Conservation (phyloP, 2,329 filamentous ascomycete species). For the Celoporthe dispersa region DNA sequence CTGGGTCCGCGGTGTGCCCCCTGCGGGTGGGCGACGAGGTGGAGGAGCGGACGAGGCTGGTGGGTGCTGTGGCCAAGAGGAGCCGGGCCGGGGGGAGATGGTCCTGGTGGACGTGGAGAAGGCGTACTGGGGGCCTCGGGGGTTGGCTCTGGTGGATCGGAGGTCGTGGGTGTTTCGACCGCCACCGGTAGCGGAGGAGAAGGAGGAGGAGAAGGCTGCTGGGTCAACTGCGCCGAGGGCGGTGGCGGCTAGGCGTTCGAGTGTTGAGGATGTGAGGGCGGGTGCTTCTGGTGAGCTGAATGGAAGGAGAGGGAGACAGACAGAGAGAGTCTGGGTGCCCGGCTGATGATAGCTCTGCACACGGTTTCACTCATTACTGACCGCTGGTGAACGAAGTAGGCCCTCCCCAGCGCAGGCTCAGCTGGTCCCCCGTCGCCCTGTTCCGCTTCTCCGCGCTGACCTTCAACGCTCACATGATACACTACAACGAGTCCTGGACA, state of each 20-base stretch:
- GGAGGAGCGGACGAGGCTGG: slow-evolving; percentile 36
- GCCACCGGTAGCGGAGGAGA: slow-evolving; percentile 7
- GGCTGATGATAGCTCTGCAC: too few relatives aligned
- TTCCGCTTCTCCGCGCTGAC: slow-evolving; percentile 86
- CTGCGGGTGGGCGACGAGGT: slow-evolving; percentile 56
- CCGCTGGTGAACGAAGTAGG: background rate
- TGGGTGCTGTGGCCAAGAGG: slow-evolving; percentile 52
- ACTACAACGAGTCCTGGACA: slow-evolving; percentile 74
- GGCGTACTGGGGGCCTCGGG: slow-evolving; percentile 55
- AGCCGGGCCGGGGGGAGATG: slow-evolving; percentile 64
- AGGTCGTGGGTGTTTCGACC: slow-evolving; percentile 42
- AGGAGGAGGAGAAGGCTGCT: slow-evolving; percentile 1
- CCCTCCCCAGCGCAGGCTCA: slow-evolving; percentile 37
- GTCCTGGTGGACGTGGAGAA: slow-evolving; percentile 68
- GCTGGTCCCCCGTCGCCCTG: slow-evolving; percentile 57
- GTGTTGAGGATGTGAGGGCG: slow-evolving; percentile 17
- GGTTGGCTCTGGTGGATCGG: slow-evolving; percentile 57
- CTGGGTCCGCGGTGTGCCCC: slow-evolving; percentile 45
- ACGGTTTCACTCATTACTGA: slow-evolving; percentile 9
- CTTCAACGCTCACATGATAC: slow-evolving; percentile 85
- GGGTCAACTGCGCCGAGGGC: background rate
- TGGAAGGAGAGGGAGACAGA: background rate
- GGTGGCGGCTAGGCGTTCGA: slow-evolving; percentile 11
- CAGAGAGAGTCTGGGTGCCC: background rate
- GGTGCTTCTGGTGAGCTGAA: slow-evolving; percentile 20